A percentile compares a stretch with the other conserved stretches of the same genome.
phyloP scores from a whole-genome alignment of 306 rosid genomes.

The Glycyrrhiza uralensis region DNA sequence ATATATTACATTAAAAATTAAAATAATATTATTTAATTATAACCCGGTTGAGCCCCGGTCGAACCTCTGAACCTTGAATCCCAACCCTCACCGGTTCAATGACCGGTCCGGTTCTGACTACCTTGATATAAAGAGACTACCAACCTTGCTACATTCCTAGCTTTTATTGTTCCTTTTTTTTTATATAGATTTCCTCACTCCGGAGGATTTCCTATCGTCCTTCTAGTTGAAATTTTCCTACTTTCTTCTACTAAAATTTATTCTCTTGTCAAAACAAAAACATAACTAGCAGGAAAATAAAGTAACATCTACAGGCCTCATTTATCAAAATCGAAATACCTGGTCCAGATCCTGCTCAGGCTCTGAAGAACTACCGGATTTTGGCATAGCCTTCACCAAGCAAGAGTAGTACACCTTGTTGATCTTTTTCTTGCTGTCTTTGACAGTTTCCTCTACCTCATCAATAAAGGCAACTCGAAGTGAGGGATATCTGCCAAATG shows the following conservation, averaged over 20 bases:
- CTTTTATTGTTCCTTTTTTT: background rate
- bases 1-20: too few relatives aligned
- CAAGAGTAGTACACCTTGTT: constrained; percentile 89
- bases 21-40: too few relatives aligned
- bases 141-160: background rate
- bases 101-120: too few relatives aligned
- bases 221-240: background rate
- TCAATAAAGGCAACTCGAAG: constrained; percentile 95
- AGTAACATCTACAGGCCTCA: background rate
- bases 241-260: constrained; percentile 1
- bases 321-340: constrained; percentile 43
- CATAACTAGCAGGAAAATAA: background rate
- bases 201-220: background rate
- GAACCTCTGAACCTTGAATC: too few relatives aligned
- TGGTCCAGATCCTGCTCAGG: constrained; percentile 85
- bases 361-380: constrained; percentile 69
- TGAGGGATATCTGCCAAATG: constrained; percentile 76
- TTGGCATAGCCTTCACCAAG: constrained; percentile 92
- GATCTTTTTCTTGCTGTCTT: constrained; percentile 61
- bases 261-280: constrained; percentile 5
- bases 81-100: too few relatives aligned
- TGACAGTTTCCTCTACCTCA: constrained; percentile 86
- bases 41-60: too few relatives aligned
- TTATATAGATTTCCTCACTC: background rate
- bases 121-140: background rate